Conservation (phyloP, 2,329 filamentous ascomycete genomes). For the Fusarium sp. region DNA sequence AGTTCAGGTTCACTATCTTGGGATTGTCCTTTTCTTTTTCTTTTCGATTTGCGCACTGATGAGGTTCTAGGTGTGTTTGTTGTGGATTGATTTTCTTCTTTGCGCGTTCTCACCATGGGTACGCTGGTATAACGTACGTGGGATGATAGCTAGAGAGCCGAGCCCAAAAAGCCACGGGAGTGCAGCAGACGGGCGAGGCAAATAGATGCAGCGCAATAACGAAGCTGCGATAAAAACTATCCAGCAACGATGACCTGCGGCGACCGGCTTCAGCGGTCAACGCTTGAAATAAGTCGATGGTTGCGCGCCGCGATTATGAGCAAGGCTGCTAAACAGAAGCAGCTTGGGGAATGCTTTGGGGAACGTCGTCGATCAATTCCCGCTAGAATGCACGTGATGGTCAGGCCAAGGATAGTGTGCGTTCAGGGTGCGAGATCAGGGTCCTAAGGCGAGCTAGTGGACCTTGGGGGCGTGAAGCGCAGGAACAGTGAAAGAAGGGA, state of each 20-base stretch:
- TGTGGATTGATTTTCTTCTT: slow-evolving; percentile 28
- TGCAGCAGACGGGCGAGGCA: not conserved
- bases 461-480: slow-evolving; percentile 10
- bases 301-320: slow-evolving; percentile 41
- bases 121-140: slow-evolving; percentile 25
- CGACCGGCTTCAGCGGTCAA: slow-evolving; percentile 43
- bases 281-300: slow-evolving; percentile 47
- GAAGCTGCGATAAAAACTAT: slow-evolving; percentile 16
- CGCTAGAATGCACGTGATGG: slow-evolving; percentile 42
- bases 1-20: slow-evolving; percentile 1
- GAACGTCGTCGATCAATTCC: slow-evolving; percentile 36
- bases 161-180: slow-evolving; percentile 6
- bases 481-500: not conserved
- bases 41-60: slow-evolving; percentile 31
- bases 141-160: slow-evolving; percentile 5
- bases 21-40: slow-evolving; percentile 11
- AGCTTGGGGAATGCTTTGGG: slow-evolving; percentile 32
- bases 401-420: slow-evolving; percentile 9
- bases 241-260: slow-evolving; percentile 31
- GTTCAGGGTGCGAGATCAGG: slow-evolving; percentile 7
- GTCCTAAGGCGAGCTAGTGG: slow-evolving; percentile 26
- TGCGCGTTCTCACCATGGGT: slow-evolving; percentile 48
- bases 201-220: not conserved
- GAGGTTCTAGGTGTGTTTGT: slow-evolving; percentile 25
- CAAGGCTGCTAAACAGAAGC: slow-evolving; percentile 35